These are phyloP conservation scores for Citrus maxima DNA, from an alignment of 345 rosid species.

Conservation along the genomic window DNA sequence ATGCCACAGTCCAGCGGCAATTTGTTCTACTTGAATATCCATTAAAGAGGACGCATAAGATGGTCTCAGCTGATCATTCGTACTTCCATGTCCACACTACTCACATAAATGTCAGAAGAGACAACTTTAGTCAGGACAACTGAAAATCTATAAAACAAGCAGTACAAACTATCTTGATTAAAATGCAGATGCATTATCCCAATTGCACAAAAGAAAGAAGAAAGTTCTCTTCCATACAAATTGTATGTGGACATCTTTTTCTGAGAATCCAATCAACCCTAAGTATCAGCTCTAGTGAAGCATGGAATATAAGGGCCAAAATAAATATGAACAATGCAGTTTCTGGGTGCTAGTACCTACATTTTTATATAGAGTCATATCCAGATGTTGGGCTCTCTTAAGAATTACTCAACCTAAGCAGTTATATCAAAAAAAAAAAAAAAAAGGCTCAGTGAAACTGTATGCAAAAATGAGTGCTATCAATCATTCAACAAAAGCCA, in stretches of 20 bases:
- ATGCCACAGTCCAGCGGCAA: slow-evolving; percentile 88
- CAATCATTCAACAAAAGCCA: background rate
- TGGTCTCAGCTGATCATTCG: slow-evolving; percentile 70
- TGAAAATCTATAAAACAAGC: background rate
- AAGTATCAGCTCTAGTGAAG: background rate
- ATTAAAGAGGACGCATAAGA: slow-evolving; percentile 49
- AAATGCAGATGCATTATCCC: background rate
- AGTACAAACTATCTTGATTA: background rate
- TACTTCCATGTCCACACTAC: slow-evolving; percentile 84
- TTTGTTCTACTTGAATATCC: slow-evolving; percentile 40
- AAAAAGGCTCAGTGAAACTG: background rate
- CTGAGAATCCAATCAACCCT: background rate
- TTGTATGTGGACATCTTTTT: background rate
- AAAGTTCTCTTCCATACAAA: background rate
- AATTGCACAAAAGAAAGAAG: background rate
- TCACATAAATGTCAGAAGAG: background rate
- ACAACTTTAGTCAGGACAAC: background rate
- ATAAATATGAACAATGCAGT: background rate
- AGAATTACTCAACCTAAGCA: background rate
- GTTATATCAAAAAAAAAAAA: background rate
- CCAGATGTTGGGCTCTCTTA: background rate
- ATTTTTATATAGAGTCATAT: background rate
- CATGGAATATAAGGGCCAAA: background rate
- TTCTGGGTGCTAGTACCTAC: background rate
- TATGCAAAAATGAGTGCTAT: background rate